Base-by-base conservation (phyloP, 176 grass and related monocot species). In the Musa troglodytarum region DNA sequence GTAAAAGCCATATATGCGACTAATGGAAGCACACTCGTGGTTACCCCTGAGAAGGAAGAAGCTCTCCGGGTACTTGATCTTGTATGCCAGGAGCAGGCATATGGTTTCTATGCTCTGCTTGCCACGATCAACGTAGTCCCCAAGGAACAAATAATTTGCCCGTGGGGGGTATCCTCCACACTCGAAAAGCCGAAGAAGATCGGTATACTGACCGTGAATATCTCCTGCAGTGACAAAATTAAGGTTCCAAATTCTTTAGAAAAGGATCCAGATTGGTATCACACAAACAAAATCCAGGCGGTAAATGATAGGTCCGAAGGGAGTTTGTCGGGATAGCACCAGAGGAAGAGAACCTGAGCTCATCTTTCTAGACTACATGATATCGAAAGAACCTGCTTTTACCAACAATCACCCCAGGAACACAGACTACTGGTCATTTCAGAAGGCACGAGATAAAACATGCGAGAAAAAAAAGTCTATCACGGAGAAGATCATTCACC, bases 61-160 rank as follows among this genome's bases (percentile, higher is more conserved):
- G 50, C 53, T 72, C 43, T 72, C 70, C 13, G 70, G 70, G 50
- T 72, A 72, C n/a, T 72, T 72, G n/a, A 72, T 72, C 53, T 72
- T 72, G 70, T 53, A 72, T 53, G 70, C 70, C 52, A 72, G 70
- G 21, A 72, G 70, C 22, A 72, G 49, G 70, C 70, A 72, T 21
- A 72, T 72, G 52, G 70, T 72, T 72, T 72, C 70, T 50, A 72
- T 53, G 19, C 70, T 72, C 53, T 72, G 70, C 52, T 72, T 72
- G 1, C 70, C 70, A 2, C 70, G 49, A 24, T 72, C 70, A 49
- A 72, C 70, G 23, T 72, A 72, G 23, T 72, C 70, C 17, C 70
- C 70, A 53, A 72, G 53, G 70, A 72, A 72, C 21, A 72, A 19
- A 54, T 72, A 72, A 52, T 72, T 72, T n/a, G 70, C 50, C 29